Base-by-base conservation (phyloP, 345 rosid genomes). In the Acer negundo region DNA sequence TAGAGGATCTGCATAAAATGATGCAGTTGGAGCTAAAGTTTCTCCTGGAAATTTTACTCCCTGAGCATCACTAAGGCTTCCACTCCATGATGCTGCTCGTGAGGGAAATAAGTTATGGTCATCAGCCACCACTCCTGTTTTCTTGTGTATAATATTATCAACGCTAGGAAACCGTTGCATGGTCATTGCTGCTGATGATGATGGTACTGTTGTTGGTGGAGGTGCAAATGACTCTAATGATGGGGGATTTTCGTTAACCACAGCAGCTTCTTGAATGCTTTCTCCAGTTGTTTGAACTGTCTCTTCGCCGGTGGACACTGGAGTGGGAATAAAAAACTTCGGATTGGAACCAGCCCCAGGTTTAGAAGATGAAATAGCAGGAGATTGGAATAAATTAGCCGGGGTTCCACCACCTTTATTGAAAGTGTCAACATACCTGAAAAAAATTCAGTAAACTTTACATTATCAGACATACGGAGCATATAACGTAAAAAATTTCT, bases 351-450 rank as follows among this genome's bases (percentile, higher is more conserved):
- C 66, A 53, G 59, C 73, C 23, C 78, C 81, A 46, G 86, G 81
- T 81, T 82, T 88, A 66, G 76, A 78, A 63, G 78, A 26, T 31
- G 80, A 79, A 67, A 79, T 22, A 62, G 84, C 28, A 16, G 86
- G 86, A 38, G 91, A 82, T 59, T 84, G 87, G 81, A 86, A 86
- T 58, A 81, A 80, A 55, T 76, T 86, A 63, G 81, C 80, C 1
- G 86, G 79, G 69, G 28, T 78, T 19, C 79, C 81, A 56, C 84
- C 83, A 73, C 89, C 79, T 74, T 86, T 80, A 80, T 88, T 86
- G 82, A 88, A 88, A 47, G 91, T 84, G 67, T 88, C 91, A 16
- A 88, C 91, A 31, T 88, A 88, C 80, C 91, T 88, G 86, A 67
- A 73, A 69, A 10, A 12, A n/a, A 72, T 62, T 69, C 59, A 46